Base-by-base conservation (phyloP, 176 grass and related monocot genomes). In the Guadua angustifolia region DNA sequence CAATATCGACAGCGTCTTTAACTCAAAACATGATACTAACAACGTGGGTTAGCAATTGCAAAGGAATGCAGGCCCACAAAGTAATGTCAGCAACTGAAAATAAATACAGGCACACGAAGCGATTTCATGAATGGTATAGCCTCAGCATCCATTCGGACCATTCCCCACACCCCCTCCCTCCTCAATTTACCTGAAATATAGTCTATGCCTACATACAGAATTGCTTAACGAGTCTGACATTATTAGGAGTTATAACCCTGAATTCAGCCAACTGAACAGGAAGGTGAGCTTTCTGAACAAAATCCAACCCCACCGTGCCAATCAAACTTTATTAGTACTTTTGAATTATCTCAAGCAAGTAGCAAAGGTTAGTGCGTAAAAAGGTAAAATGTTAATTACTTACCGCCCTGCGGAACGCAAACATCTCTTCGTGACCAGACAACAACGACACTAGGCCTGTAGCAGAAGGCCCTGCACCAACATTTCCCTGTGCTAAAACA, bases 401-500 rank as follows among this genome's bases (percentile, higher is more conserved):
- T 89, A 94, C 95, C 77, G 92, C 95, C 62, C 95, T 94, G 26
- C 86, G 90, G 77, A 97, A 97, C 0, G 90, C 90, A 84, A 97
- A 97, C 88, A 93, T 75, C 84, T 97, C 95, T 81, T 94, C 95
- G 79, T 94, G 84, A 65, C 95, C 92, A 45, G 95, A 97, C 83
- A 97, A 68, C 49, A 97, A 81, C 50, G 93, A 83, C 53, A 87
- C 57, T 42, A 97, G 86, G 33, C 88, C 86, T 42, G 71, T 82
- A 33, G 88, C 53, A 75, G 88, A 79, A 15, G 92, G 92, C 40
- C 50, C 79, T n/a, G 57, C 65, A 43, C 90, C 88, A 63, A 86
- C 71, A 76, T 83, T 93, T n/a, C 95, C 95, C 86, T 43, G 59
- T 71, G 90, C 86, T 40, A 71, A 84, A 66, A 97, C 95, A 93